Conservation (phyloP, 768 basidiomycete genomes). For the Tephrocybe sp. region DNA sequence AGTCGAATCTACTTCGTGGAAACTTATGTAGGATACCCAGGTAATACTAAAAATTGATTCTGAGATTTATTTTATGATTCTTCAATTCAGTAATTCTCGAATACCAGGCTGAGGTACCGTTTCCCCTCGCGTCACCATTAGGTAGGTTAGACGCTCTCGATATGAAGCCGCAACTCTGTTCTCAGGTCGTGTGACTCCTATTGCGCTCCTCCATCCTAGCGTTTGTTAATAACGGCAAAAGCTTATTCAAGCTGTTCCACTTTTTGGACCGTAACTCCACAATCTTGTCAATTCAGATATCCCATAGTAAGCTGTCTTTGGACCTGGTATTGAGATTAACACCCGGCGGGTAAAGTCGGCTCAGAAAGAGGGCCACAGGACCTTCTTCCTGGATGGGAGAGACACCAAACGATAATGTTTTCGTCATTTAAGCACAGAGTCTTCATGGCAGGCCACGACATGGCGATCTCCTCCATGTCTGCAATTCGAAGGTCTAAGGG, state of each 20-base stretch:
- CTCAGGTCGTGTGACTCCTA: no score
- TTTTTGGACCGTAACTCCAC: conserved; percentile 15
- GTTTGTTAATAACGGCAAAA: conserved; percentile 47
- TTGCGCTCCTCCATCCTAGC: conserved; percentile 39
- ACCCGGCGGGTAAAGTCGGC: conserved; percentile 45
- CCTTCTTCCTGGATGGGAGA: conserved; percentile 42
- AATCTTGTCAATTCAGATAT: conserved; percentile 10
- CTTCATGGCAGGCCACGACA: conserved; percentile 38
- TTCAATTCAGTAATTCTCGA: no score
- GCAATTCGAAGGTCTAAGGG: conserved; percentile 35
- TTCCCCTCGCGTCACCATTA: no score
- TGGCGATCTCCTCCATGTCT: conserved; percentile 44
- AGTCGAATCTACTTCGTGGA: no score
- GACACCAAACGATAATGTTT: no score
- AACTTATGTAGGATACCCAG: no score
- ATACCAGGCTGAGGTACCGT: no score
- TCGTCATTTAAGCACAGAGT: conserved; percentile 44
- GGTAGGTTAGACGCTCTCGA: no score
- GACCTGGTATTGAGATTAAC: conserved; percentile 39
- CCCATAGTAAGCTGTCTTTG: no score
- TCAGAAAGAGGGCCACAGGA: conserved; percentile 49
- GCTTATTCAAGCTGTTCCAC: conserved; percentile 38
- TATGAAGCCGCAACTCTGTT: no score
- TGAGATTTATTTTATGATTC: no score
- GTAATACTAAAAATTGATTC: no score